These are phyloP conservation scores for Entomortierella beljakovae DNA, from an alignment of 192 early-diverging fungal genomes.

Conservation along the genomic window DNA sequence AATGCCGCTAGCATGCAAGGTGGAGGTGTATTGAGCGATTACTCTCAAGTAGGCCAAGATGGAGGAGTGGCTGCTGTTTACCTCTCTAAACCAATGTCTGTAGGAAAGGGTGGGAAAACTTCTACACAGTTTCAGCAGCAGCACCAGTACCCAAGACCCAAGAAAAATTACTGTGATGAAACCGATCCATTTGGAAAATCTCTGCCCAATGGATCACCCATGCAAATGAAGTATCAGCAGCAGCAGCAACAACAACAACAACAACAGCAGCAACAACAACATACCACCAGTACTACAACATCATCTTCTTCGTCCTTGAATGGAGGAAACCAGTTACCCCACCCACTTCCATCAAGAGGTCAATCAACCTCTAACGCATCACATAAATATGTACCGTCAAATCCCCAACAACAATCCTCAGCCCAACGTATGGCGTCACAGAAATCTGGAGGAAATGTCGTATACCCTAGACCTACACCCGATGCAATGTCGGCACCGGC, in stretches of 20 bases:
- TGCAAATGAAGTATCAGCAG: not conserved
- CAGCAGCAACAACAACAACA: conserved; percentile 18
- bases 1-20: not conserved
- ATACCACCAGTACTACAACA: conserved; percentile 12
- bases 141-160: not conserved
- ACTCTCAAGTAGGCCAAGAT: conserved; percentile 6
- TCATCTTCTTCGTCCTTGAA: conserved; percentile 21
- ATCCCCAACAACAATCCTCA: conserved; percentile 11
- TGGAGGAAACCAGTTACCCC: conserved; percentile 20
- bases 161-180: conserved; percentile 21
- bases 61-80: conserved; percentile 38
- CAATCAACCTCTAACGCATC: not conserved
- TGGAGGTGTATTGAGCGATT: conserved; percentile 22
- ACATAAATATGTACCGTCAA: not conserved
- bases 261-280: conserved; percentile 25
- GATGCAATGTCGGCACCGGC: conserved; percentile 7
- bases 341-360: conserved; percentile 9
- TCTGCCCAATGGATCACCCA: not conserved
- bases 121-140: conserved; percentile 9
- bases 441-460: not conserved
- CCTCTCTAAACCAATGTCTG: conserved; percentile 34
- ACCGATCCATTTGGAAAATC: conserved; percentile 16
- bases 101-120: not conserved
- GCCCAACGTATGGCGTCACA: conserved; percentile 17
- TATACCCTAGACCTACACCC: not conserved